Base-by-base conservation (phyloP, 2,329 filamentous ascomycete genomes). In the Claviceps purpurea region DNA sequence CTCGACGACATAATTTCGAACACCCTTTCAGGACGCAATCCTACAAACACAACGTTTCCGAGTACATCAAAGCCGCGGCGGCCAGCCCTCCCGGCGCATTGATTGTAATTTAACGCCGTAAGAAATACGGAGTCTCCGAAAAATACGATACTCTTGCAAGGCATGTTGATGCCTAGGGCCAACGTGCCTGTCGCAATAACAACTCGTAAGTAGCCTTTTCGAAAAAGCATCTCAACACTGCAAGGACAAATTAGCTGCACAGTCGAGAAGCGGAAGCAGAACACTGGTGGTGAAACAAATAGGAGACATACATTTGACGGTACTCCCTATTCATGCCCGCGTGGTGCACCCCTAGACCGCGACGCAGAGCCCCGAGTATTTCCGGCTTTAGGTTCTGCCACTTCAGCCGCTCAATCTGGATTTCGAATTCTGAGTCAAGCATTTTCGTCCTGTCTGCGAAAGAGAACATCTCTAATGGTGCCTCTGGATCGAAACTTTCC, bases 91-190 rank as follows among this genome's bases (percentile, higher is more conserved):
- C 87, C 86, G 52, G 85, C 80, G 7, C 79, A 84, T 64, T 91
- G 87, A 8, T 84, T 78, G 64, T 85, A 91, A 62, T 87, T 88
- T 50, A 90, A 76, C 0, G 85, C 79, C 0, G 84, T 88, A 44
- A 91, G 68, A 61, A 78, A 89, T 2, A 86, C 73, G 0, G 82
- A 87, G 62, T 90, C 85, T 0, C 84, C 85, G 16, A 74, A 76
- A 63, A 91, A 91, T 1, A 89, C 79, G 0, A 89, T 85, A 1
- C 86, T 91, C 64, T 87, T 87, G 64, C 85, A 90, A 10, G 87
- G 87, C 83, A 88, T 87, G 59, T 88, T 91, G 69, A 91, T 85
- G 70, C 87, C 87, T 5, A 90, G 70, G 1, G 84, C 83, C 22
- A 89, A 73, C 0, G 85, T 89, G 1, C 85, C 86, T 1, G 86